Conservation (phyloP, 345 rosid species). For the rapeseed (Brassica napus) region DNA sequence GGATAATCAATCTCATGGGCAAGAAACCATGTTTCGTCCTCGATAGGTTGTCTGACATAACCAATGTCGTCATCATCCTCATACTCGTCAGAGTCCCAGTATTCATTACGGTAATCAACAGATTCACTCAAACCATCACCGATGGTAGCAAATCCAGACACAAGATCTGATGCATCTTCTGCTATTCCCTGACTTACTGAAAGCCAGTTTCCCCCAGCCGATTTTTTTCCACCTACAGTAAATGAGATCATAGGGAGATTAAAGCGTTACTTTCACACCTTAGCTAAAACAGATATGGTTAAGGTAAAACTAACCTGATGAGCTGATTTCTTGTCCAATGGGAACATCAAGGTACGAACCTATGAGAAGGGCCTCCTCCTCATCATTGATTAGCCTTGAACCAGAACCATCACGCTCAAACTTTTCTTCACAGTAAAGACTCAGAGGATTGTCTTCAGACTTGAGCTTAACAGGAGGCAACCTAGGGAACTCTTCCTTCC, state of each 20-base stretch:
- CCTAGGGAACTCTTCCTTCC: slow-evolving; percentile 78
- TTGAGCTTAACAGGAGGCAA: slow-evolving; percentile 95
- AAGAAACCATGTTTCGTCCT: slow-evolving; percentile 97
- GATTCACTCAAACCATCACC: slow-evolving; percentile 98
- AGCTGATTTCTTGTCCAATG: slow-evolving; percentile 83
- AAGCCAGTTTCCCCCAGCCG: slow-evolving; percentile 90
- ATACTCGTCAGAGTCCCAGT: slow-evolving; percentile 99
- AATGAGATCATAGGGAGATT: slow-evolving; percentile 9
- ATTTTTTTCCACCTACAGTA: slow-evolving; percentile 67
- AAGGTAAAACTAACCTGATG: slow-evolving; percentile 65
- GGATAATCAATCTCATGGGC: slow-evolving; percentile 99
- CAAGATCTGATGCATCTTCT: slow-evolving; percentile 57
- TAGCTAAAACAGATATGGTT: background rate
- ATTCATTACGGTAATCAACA: slow-evolving; percentile 82
- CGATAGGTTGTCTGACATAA: slow-evolving; percentile 95
- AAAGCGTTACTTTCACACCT: slow-evolving; percentile 18
- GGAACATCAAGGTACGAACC: slow-evolving; percentile 95
- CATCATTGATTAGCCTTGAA: slow-evolving; percentile 46
- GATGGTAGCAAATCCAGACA: slow-evolving; percentile 96
- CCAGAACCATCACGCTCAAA: slow-evolving; percentile 70
- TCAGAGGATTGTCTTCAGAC: slow-evolving; percentile 76
- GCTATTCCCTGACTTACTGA: slow-evolving; percentile 97
- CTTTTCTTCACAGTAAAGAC: slow-evolving; percentile 83
- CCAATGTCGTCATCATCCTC: slow-evolving; percentile 97
- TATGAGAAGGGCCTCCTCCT: slow-evolving; percentile 42